Conservation (phyloP, 2,329 filamentous ascomycete species). For the Coleophoma cylindrospora region DNA sequence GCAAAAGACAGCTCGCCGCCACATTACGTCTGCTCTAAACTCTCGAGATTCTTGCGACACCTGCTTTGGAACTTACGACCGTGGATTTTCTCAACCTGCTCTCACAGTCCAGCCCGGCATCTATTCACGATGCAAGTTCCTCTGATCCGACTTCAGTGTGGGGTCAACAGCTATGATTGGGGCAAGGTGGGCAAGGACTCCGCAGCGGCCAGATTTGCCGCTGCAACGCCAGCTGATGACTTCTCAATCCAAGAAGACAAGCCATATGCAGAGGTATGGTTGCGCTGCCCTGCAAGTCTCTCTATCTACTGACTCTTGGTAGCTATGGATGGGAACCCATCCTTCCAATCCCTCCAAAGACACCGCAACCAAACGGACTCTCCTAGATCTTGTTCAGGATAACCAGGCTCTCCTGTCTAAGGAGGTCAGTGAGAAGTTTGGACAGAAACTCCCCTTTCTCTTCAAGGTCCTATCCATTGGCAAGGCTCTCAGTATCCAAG, state of each 20-base stretch:
- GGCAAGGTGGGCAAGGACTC: slow-evolving; percentile 87
- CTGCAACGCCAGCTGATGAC: slow-evolving; percentile 70
- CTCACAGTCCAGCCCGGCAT: neutral
- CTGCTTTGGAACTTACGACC: too few species aligned
- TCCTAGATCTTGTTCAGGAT: slow-evolving; percentile 82
- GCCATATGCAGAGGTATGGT: slow-evolving; percentile 82
- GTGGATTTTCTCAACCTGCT: too few species aligned
- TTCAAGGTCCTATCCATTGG: slow-evolving; percentile 97
- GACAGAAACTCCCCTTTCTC: slow-evolving; percentile 82
- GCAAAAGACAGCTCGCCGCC: too few species aligned
- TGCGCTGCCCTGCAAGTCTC: slow-evolving; percentile 10
- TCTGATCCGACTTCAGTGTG: slow-evolving; percentile 79
- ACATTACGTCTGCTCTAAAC: too few species aligned
- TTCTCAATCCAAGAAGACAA: slow-evolving; percentile 80
- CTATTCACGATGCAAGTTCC: slow-evolving; percentile 49
- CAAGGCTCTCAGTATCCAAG: slow-evolving; percentile 95
- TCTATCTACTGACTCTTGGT: slow-evolving; percentile 12
- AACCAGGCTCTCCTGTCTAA: slow-evolving; percentile 78
- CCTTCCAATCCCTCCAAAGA: slow-evolving; percentile 94
- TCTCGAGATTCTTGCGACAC: too few species aligned
- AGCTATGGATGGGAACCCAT: slow-evolving; percentile 99
- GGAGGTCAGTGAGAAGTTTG: slow-evolving; percentile 70
- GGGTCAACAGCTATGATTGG: slow-evolving; percentile 99
- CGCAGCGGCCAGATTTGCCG: slow-evolving; percentile 83
- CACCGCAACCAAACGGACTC: slow-evolving; percentile 72